Conservation (phyloP, 805 yeast genomes). For the Candida lessepsii region DNA sequence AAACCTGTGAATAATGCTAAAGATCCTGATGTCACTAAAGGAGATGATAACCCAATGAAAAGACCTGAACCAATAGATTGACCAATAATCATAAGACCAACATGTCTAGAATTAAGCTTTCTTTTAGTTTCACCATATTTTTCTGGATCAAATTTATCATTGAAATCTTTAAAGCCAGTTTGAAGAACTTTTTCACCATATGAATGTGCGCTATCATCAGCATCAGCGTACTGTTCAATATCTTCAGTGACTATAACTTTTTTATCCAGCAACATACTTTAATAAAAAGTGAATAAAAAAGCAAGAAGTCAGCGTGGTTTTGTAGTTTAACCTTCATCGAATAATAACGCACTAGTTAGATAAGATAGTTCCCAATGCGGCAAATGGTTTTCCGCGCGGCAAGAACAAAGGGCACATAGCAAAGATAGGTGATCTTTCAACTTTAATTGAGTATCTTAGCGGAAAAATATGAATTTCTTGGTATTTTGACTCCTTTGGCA, state of each 20-base stretch:
- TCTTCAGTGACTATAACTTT: constrained; percentile 9
- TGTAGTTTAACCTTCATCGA: no score
- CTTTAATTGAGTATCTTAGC: no score
- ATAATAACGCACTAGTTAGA: no score
- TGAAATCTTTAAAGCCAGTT: constrained; percentile 18
- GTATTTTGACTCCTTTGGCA: no score
- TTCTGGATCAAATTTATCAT: constrained; percentile 25
- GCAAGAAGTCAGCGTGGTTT: no score
- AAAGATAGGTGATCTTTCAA: no score
- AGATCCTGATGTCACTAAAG: constrained; percentile 33
- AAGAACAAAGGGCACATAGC: no score
- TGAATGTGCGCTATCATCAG: not conserved
- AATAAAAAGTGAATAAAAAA: no score
- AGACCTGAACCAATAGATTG: constrained; percentile 37
- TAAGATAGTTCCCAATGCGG: no score
- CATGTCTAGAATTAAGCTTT: constrained; percentile 29
- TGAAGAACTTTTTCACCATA: not conserved
- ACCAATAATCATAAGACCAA: constrained; percentile 35
- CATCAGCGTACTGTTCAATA: constrained; percentile 12
- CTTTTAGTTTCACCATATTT: constrained; percentile 32
- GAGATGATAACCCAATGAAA: constrained; percentile 31
- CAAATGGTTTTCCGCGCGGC: no score
- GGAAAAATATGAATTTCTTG: no score
- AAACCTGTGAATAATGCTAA: constrained; percentile 35
- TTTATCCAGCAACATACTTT: not conserved